Conservation (phyloP, 352 stramenopile genomes). For the Phytophthora pistaciae region DNA sequence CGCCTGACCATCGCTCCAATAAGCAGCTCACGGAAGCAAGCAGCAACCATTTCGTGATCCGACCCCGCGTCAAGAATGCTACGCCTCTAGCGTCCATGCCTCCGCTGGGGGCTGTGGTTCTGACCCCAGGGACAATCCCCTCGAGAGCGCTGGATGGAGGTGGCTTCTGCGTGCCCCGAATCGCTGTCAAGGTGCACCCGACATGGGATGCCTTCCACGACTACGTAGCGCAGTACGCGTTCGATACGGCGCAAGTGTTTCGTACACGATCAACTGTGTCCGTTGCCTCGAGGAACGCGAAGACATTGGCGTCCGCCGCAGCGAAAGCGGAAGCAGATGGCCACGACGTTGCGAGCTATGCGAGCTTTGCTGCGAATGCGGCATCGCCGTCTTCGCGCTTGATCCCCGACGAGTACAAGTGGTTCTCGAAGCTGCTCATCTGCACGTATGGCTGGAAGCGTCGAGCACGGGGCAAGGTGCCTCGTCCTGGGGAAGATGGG, state of each 20-base stretch:
- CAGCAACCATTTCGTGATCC: slow-evolving; percentile 24
- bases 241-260: slow-evolving; percentile 71
- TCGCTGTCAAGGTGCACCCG: slow-evolving; percentile 53
- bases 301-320: slow-evolving; percentile 35
- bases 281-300: slow-evolving; percentile 64
- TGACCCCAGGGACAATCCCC: slow-evolving; percentile 43
- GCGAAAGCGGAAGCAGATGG: slow-evolving; percentile 27
- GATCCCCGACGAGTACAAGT: slow-evolving; percentile 66
- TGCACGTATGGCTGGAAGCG: slow-evolving; percentile 83
- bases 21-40: slow-evolving; percentile 21
- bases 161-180: slow-evolving; percentile 41
- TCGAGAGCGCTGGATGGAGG: slow-evolving; percentile 38
- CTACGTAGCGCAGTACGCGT: slow-evolving; percentile 62
- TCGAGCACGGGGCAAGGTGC: slow-evolving; percentile 56
- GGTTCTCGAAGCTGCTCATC: slow-evolving; percentile 84
- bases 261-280: slow-evolving; percentile 81
- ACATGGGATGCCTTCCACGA: slow-evolving; percentile 75
- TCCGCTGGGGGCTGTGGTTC: slow-evolving; percentile 30
- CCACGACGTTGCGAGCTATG: slow-evolving; percentile 46
- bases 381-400: slow-evolving; percentile 39
- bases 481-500: slow-evolving; percentile 14
- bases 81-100: slow-evolving; percentile 17
- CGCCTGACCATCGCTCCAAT: background rate
- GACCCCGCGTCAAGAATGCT: slow-evolving; percentile 10
- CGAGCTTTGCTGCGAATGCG: slow-evolving; percentile 29